phyloP scores from a whole-genome alignment of 345 rosid species.

The Dimocarpus longan region DNA sequence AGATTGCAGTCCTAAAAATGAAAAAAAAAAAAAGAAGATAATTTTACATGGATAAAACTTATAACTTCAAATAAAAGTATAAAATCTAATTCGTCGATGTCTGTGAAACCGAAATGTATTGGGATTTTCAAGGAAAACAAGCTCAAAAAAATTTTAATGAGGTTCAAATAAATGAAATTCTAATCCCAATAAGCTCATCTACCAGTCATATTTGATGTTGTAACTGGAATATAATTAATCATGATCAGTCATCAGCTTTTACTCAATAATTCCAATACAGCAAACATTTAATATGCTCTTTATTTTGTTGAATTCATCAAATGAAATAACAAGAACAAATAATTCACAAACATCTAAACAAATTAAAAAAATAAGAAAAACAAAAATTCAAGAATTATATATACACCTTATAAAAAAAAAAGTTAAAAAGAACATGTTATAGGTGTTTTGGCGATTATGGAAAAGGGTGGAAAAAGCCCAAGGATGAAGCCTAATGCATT shows the following conservation, averaged over 20 bases:
- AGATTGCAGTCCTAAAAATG: neutral
- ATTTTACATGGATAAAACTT: neutral
- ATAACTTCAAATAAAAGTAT: neutral
- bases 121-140: constrained; percentile 2
- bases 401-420: constrained; percentile 12
- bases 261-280: neutral
- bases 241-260: neutral
- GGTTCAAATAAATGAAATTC: constrained; percentile 23
- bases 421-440: too few species aligned
- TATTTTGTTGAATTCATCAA: constrained; percentile 13
- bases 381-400: too few species aligned
- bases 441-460: too few species aligned
- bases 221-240: too few species aligned
- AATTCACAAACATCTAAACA: constrained; percentile 11
- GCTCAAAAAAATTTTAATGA: neutral
- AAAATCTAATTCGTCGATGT: constrained; percentile 6
- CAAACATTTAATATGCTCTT: neutral
- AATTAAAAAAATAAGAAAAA: neutral
- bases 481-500: too few species aligned
- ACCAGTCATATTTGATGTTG: constrained; percentile 39
- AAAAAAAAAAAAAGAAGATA: neutral
- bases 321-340: constrained; percentile 3
- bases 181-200: constrained; percentile 12
- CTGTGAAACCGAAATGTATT: too few species aligned
- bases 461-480: too few species aligned